A percentile compares a stretch with the other conserved stretches of the same genome.
phyloP scores from a whole-genome alignment of 805 yeast species.

The Kodamaea kaohsiungensis region DNA sequence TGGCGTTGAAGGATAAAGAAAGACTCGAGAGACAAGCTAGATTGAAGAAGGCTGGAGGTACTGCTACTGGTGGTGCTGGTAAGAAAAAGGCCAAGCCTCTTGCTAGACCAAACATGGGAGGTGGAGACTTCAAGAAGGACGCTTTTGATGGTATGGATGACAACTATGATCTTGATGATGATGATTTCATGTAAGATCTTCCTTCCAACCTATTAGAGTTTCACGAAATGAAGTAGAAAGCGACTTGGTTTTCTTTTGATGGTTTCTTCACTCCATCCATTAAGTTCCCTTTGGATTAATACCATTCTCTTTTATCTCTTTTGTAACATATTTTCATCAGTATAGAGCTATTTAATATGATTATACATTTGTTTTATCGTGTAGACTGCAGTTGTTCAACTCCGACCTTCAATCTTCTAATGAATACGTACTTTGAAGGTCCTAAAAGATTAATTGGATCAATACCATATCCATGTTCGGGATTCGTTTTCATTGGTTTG shows the following conservation, averaged over 20 bases:
- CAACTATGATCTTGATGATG: constrained; percentile 69
- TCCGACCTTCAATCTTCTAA: neutral
- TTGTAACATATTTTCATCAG: neutral
- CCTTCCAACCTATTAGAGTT: neutral
- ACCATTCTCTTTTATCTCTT: neutral
- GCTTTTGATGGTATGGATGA: constrained; percentile 53
- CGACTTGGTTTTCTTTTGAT: neutral
- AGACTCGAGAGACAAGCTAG: constrained; percentile 88
- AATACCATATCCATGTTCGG: neutral
- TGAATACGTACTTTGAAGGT: constrained; percentile 6
- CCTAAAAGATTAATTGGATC: constrained; percentile 9
- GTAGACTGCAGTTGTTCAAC: no score
- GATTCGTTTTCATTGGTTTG: neutral
- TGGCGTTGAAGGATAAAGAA: constrained; percentile 79
- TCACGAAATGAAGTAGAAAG: neutral
- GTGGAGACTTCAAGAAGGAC: constrained; percentile 59
- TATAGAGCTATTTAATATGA: neutral
- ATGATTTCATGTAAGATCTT: constrained; percentile 69
- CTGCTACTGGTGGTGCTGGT: constrained; percentile 91
- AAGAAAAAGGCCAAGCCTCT: constrained; percentile 88
- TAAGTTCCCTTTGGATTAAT: no score
- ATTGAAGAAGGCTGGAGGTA: constrained; percentile 77
- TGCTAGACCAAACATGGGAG: constrained; percentile 58
- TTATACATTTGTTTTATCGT: neutral
- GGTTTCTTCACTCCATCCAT: neutral